phyloP scores from a whole-genome alignment of 805 yeast genomes.

The Hagleromyces aurorensis region DNA sequence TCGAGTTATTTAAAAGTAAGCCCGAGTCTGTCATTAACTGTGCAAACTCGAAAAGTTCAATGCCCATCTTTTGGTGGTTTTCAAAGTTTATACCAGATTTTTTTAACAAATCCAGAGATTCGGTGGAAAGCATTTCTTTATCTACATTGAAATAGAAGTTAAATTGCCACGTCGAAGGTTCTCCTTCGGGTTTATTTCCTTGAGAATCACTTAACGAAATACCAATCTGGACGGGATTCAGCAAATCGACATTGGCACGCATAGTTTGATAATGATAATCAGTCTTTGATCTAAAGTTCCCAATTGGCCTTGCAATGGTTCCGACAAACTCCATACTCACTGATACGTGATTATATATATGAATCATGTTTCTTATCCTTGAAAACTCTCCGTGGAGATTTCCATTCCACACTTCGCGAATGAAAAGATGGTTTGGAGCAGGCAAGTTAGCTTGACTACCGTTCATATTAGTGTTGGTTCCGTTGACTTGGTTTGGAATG shows the following conservation, averaged over 20 bases:
- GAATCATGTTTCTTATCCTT: conserved; percentile 48
- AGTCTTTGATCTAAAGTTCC: conserved; percentile 77
- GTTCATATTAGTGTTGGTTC: conserved; percentile 4
- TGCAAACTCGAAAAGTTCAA: conserved; percentile 71
- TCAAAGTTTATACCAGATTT: conserved; percentile 80
- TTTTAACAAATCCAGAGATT: conserved; percentile 68
- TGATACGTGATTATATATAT: conserved; percentile 48
- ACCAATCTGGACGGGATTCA: conserved; percentile 82
- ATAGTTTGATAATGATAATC: conserved; percentile 96
- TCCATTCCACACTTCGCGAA: conserved; percentile 67
- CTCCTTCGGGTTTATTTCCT: conserved; percentile 61
- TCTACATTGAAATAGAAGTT: conserved; percentile 76
- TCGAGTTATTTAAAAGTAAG: conserved; percentile 52
- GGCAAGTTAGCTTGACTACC: conserved; percentile 17
- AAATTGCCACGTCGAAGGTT: conserved; percentile 89
- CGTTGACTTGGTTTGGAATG: background rate
- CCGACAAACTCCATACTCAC: conserved; percentile 95
- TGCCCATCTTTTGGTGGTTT: conserved; percentile 67
- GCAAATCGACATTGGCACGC: conserved; percentile 81
- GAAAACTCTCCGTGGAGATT: conserved; percentile 63
- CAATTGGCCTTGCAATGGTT: conserved; percentile 91
- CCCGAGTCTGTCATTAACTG: conserved; percentile 84
- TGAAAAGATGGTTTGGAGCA: conserved; percentile 34
- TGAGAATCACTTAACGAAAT: conserved; percentile 61
- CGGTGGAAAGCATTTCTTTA: conserved; percentile 79